Base-by-base conservation (phyloP, 768 basidiomycete species). In the Hygrocybe coccinea region DNA sequence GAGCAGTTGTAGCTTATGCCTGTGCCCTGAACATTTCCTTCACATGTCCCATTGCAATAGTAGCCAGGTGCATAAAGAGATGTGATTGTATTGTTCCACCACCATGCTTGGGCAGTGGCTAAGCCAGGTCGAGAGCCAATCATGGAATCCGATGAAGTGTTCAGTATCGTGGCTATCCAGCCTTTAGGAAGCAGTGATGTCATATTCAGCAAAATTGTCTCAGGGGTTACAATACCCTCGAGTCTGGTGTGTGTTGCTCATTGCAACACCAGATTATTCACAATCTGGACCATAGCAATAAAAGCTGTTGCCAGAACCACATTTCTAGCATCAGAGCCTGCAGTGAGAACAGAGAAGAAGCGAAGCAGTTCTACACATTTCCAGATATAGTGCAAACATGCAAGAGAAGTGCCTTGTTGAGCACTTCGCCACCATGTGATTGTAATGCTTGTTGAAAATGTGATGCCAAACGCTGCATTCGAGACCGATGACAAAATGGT, bases 1-100 rank as follows among this genome's bases (percentile, higher is more conserved):
- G 46, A 48, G 46, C 46, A 48, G 46, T 22, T 10, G 46, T 24
- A 48, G 46, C 46, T 17, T 48, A 48, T 48, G 46, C 46, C 46
- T 29, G 46, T 24, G 46, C 46, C 46, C 25, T 22, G 46, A 48
- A 48, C 46, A 17, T 21, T 29, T 48, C 46, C 46, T 48, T 48
- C 46, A 48, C 46, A 48, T 48, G 46, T 48, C 25, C 46, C 46
- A 17, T 48, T 48, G 46, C 46, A 48, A 29, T 48, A 48, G 46
- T 48, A 48, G 24, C 46, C 46, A 9, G 46, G 46, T 48, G 46
- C 46, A 33, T 48, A 12, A 24, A 48, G 46, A 29, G 46, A 48
- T 29, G 46, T 48, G 24, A 48, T 29, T 21, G 46, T 48, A 48
- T 33, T 24, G 46, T 48, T 48, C 46, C 46, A 17, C 46, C 46